Evolutionary conservation across 805 yeast genomes (phyloP), one percentile per base, ranked within the genome.

Genomic region (Metschnikowia noctiluminum): DNA sequence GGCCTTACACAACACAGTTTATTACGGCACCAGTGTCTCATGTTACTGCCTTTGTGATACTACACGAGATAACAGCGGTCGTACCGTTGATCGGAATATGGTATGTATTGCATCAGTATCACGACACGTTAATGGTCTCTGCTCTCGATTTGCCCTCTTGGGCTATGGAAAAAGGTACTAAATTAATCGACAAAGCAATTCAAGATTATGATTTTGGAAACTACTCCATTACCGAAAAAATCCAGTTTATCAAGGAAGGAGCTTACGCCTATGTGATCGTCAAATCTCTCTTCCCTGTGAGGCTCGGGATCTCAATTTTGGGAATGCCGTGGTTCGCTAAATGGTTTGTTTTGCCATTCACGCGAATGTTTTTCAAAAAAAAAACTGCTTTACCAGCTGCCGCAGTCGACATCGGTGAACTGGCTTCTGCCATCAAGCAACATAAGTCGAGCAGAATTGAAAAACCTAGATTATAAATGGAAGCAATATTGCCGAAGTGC

Each of bases 51-150:
- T 87, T 87, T 57, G 55, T 87, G 6, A 61, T 87, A 4, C 69
- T 87, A 12, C 96, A 87, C 60, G 96, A 87, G 60, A 53, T 87
- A 38, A 76, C 91, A 0, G 96, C 96, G 2, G 73, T 87, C 2
- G 76, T 78, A 28, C 95, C 95, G 1, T 69, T 87, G 42, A 68
- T 85, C 36, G 82, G 82, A 0, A 56, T 86, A 2, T 85, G 92
- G 90, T 85, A 80, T 58, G 53, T 73, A 0, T 74, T 87, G 52
- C 86, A 85, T 64, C 73, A 78, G 50, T 70, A 69, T 45, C 68
- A 76, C 37, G 79, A 79, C 46, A 66, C 75, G 43, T 62, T 79
- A 9, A 54, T 55, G 60, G 42, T 50, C 2, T 85, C 87, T 1
- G 45, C 54, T 2, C 55, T 77, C 8, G 83, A 78, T 46, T 57